Evolutionary conservation across 352 stramenopile genomes (phyloP).

Genomic region (Lagenidium sp.): DNA sequence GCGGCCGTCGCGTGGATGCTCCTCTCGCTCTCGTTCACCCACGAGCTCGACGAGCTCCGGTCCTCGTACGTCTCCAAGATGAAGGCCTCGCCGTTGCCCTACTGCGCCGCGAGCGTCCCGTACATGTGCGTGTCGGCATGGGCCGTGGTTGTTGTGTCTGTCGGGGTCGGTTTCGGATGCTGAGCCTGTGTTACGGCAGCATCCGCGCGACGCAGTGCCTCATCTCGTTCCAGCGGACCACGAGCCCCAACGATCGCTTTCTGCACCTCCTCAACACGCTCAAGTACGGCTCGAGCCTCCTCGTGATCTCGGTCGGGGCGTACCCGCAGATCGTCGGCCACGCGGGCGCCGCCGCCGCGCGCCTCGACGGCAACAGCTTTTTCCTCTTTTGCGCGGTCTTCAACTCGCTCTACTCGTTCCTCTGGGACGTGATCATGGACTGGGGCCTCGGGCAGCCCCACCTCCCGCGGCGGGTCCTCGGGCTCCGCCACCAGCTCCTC

Average conservation of each 20-base stretch:
- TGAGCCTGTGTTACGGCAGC: too few species aligned
- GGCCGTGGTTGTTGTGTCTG: too few species aligned
- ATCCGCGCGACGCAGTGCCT: conserved; percentile 75
- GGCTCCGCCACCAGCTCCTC: conserved; percentile 60
- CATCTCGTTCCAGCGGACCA: conserved; percentile 71
- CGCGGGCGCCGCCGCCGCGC: conserved; percentile 2
- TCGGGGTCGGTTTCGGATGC: too few species aligned
- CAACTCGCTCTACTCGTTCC: conserved; percentile 95
- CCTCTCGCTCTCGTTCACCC: conserved; percentile 42
- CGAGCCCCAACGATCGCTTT: conserved; percentile 61
- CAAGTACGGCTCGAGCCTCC: conserved; percentile 77
- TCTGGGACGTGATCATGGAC: conserved; percentile 97
- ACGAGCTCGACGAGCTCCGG: conserved; percentile 30
- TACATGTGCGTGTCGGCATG: conserved; percentile 54
- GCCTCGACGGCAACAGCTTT: conserved; percentile 46
- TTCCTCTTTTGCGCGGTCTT: conserved; percentile 79
- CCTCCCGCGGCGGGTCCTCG: conserved; percentile 24
- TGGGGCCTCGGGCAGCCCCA: conserved; percentile 87
- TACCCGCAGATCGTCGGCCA: conserved; percentile 63
- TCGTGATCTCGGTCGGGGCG: conserved; percentile 71
- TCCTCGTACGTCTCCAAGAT: conserved; percentile 61
- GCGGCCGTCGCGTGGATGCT: conserved; percentile 49
- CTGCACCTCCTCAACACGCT: conserved; percentile 79
- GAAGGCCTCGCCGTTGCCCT: conserved; percentile 60
- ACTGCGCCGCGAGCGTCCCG: conserved; percentile 52